Evolutionary conservation across 2,329 filamentous ascomycete species (phyloP).

Genomic region (Aspergillus hortae): DNA sequence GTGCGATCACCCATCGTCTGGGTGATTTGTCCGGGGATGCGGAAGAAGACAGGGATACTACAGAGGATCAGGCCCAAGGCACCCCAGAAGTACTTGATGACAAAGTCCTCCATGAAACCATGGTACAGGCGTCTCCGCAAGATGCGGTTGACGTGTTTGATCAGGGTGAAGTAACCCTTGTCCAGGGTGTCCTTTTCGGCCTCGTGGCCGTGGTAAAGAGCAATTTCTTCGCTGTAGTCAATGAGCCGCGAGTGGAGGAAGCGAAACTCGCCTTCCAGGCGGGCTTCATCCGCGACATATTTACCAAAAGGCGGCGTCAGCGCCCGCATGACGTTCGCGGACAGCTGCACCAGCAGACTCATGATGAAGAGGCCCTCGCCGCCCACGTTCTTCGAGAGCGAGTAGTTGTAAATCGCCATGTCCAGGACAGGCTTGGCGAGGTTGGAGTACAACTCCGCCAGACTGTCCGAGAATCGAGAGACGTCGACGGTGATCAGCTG

Average conservation of each 20-base stretch:
- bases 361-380: conserved; percentile 95
- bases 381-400: conserved; percentile 88
- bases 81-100: conserved; percentile 99
- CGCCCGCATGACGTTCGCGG: conserved; percentile 87
- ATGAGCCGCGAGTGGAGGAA: conserved; percentile 94
- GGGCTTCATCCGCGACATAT: conserved; percentile 94
- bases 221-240: conserved; percentile 93
- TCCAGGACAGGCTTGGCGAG: conserved; percentile 91
- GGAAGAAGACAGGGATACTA: conserved; percentile 93
- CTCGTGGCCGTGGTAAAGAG: conserved; percentile 85
- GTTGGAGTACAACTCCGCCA: conserved; percentile 94
- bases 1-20: conserved; percentile 53
- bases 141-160: conserved; percentile 98
- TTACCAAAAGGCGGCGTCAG: conserved; percentile 94
- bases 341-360: conserved; percentile 88
- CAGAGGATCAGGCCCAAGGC: conserved; percentile 87
- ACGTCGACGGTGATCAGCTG: conserved; percentile 97
- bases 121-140: conserved; percentile 87
- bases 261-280: conserved; percentile 91
- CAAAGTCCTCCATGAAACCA: conserved; percentile 99
- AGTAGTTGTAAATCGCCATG: conserved; percentile 96
- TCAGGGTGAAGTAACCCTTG: conserved; percentile 97
- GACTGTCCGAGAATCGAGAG: conserved; percentile 89
- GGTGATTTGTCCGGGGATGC: conserved; percentile 68
- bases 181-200: conserved; percentile 95